These are phyloP conservation scores for Wallacemonas sp. DNA, from an alignment of 208 protist genomes.

Conservation along the genomic window DNA sequence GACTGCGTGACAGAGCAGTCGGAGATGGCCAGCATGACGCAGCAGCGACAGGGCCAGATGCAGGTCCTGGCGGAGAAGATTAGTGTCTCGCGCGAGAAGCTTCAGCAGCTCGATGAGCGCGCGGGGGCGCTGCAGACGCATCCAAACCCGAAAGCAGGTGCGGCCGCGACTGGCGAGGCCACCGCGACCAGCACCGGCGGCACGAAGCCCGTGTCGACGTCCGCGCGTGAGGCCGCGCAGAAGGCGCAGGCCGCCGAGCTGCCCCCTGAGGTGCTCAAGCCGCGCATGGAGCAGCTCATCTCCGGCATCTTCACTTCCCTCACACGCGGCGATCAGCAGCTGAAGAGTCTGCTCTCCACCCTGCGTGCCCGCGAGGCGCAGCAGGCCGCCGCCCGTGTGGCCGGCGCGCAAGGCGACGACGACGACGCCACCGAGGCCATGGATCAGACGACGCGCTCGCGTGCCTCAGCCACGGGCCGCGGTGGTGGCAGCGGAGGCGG, in stretches of 20 bases:
- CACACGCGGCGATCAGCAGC: slow-evolving; percentile 43
- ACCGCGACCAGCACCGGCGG: not conserved
- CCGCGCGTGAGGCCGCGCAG: slow-evolving; percentile 1
- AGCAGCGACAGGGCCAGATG: slow-evolving; percentile 88
- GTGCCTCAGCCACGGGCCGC: not conserved
- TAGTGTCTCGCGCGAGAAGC: slow-evolving; percentile 65
- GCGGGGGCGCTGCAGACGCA: slow-evolving; percentile 49
- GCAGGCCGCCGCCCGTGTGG: slow-evolving; percentile 7
- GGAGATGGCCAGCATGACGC: slow-evolving; percentile 87
- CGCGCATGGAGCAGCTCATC: slow-evolving; percentile 64
- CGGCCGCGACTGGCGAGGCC: not conserved
- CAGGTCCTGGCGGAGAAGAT: slow-evolving; percentile 77
- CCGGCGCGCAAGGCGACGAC: slow-evolving; percentile 11
- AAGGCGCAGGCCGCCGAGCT: slow-evolving; percentile 25
- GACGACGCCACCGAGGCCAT: slow-evolving; percentile 23
- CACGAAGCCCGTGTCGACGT: slow-evolving; percentile 17
- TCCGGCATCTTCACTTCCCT: slow-evolving; percentile 67
- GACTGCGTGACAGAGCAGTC: slow-evolving; percentile 81
- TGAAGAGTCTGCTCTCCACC: slow-evolving; percentile 29
- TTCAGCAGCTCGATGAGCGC: slow-evolving; percentile 72
- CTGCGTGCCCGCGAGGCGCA: slow-evolving; percentile 1
- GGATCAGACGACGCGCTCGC: slow-evolving; percentile 1
- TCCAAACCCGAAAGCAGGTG: not conserved
- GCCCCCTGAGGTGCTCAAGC: slow-evolving; percentile 71
- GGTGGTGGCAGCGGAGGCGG: not conserved